Percentiles rank a stretch among this genome's conserved stretches.
Evolutionary conservation across 441 rosid species (phyloP).

Genomic region (Corymbia citriodora): DNA sequence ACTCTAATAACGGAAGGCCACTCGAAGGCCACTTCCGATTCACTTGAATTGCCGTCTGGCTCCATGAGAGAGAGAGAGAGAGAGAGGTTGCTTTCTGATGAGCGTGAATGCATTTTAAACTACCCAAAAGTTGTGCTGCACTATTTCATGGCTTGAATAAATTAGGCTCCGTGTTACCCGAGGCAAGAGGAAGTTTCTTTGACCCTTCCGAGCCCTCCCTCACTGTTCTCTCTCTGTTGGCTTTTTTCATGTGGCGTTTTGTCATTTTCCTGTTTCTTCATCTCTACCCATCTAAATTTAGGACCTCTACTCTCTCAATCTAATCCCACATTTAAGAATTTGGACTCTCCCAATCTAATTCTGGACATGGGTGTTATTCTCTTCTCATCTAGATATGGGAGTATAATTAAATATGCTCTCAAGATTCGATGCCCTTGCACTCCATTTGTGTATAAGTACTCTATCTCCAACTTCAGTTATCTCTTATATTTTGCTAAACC

Average conservation of each 20-base stretch:
- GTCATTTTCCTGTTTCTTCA: background rate
- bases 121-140: background rate
- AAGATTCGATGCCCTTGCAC: fast-evolving
- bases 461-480: background rate
- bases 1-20: background rate
- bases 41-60: background rate
- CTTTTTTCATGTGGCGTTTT: background rate
- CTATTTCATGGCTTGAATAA: background rate
- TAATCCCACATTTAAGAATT: too few species aligned
- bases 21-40: background rate
- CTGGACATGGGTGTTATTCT: too few species aligned
- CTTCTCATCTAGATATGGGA: too few species aligned
- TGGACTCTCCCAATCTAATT: fast-evolving
- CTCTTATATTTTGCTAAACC: background rate
- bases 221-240: background rate
- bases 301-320: too few species aligned
- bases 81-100: background rate
- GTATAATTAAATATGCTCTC: background rate
- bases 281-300: fast-evolving
- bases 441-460: too few species aligned
- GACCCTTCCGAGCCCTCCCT: background rate
- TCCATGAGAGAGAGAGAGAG: background rate
- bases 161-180: background rate
- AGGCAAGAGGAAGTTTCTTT: background rate
- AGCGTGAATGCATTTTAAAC: background rate